These are phyloP conservation scores for Yamadazyma endophytica DNA, from an alignment of 805 yeast species.

Conservation along the genomic window DNA sequence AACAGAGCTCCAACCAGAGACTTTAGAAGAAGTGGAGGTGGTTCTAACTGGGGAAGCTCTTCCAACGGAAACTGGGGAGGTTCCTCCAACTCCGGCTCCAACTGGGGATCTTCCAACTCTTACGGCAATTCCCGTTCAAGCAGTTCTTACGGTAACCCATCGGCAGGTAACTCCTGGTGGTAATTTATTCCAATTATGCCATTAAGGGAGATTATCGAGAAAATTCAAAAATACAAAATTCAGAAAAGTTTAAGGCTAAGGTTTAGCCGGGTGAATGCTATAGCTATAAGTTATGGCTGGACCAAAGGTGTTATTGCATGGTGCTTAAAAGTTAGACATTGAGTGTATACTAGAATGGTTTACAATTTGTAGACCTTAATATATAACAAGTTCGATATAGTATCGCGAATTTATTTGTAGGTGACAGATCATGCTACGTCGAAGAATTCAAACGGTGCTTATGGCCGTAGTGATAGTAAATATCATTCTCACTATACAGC, in stretches of 20 bases:
- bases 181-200: no score
- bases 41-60: slow-evolving; percentile 14
- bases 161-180: slow-evolving; percentile 40
- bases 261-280: not conserved
- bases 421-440: slow-evolving; percentile 1
- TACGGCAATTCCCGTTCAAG: slow-evolving; percentile 10
- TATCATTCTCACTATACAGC: slow-evolving; percentile 2
- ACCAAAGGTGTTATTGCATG: no score
- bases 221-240: not conserved
- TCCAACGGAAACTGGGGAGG: slow-evolving; percentile 13
- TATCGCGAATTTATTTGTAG: slow-evolving; percentile 1
- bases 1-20: slow-evolving; percentile 46
- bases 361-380: no score
- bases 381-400: not conserved
- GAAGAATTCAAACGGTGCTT: slow-evolving; percentile 1
- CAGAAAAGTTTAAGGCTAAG: not conserved
- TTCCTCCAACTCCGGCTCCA: slow-evolving; percentile 19
- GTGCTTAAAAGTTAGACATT: no score
- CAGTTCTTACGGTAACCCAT: slow-evolving; percentile 19
- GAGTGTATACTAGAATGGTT: no score
- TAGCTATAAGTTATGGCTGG: no score
- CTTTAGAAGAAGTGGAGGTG: slow-evolving; percentile 47
- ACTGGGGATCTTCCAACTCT: slow-evolving; percentile 16
- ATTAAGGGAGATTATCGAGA: no score
- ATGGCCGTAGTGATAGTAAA: slow-evolving; percentile 4